Evolutionary conservation across 2,329 filamentous ascomycete genomes (phyloP).

Genomic region (Botrytis galanthina): DNA sequence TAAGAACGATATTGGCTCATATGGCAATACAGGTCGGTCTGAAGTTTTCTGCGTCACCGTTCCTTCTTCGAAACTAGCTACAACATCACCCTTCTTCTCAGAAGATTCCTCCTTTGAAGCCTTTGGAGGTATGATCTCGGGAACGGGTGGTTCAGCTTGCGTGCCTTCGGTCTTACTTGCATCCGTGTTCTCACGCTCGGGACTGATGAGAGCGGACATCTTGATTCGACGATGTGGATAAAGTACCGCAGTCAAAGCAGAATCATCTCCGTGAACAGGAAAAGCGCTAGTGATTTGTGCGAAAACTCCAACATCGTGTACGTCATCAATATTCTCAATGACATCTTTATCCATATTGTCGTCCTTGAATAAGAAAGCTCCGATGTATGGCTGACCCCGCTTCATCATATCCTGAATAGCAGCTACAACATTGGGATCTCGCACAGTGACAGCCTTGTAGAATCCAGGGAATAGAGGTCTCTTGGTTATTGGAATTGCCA

Average conservation of each 20-base stretch:
- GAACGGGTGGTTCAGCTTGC: slow-evolving; percentile 47
- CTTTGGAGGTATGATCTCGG: slow-evolving; percentile 60
- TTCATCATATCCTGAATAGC: slow-evolving; percentile 97
- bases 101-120: slow-evolving; percentile 51
- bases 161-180: slow-evolving; percentile 49
- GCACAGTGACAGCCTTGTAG: slow-evolving; percentile 97
- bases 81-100: slow-evolving; percentile 87
- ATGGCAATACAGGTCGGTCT: slow-evolving; percentile 50
- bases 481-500: slow-evolving; percentile 94
- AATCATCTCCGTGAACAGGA: slow-evolving; percentile 81
- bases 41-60: slow-evolving; percentile 58
- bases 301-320: slow-evolving; percentile 95
- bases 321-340: slow-evolving; percentile 85
- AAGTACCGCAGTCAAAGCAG: slow-evolving; percentile 84
- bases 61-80: slow-evolving; percentile 92
- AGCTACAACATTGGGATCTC: slow-evolving; percentile 83
- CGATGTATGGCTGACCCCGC: slow-evolving; percentile 93
- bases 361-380: slow-evolving; percentile 95
- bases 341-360: slow-evolving; percentile 91
- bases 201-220: slow-evolving; percentile 78
- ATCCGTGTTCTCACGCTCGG: slow-evolving; percentile 45
- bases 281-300: slow-evolving; percentile 97
- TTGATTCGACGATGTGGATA: slow-evolving; percentile 95
- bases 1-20: slow-evolving; percentile 88
- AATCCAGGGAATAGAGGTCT: slow-evolving; percentile 94